These are phyloP conservation scores for Camelina sativa DNA, from an alignment of 345 rosid genomes.

Conservation along the genomic window DNA sequence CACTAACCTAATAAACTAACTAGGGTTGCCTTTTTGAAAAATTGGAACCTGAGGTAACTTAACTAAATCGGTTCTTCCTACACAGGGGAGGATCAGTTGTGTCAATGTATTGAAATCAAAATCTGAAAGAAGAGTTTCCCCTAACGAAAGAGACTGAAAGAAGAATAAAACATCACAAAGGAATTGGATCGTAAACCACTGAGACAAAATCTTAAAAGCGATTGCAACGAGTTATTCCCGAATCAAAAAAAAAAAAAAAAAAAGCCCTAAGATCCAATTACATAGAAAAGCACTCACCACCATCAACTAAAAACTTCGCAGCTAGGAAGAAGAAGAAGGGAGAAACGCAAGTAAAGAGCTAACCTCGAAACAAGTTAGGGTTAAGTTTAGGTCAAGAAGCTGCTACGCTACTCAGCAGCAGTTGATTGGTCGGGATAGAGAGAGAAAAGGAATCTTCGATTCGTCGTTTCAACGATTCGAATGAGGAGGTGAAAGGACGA, in stretches of 20 bases:
- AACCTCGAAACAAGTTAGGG: constrained; percentile 37
- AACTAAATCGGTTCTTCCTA: neutral
- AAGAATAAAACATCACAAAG: neutral
- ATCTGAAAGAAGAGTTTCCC: constrained; percentile 13
- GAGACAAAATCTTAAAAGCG: constrained; percentile 20
- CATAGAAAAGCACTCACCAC: constrained; percentile 3
- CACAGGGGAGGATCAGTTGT: constrained; percentile 11
- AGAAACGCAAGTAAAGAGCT: constrained; percentile 16
- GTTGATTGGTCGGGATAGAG: constrained; percentile 12
- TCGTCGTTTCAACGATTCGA: constrained; percentile 24
- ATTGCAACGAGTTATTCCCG: neutral
- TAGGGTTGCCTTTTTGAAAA: neutral
- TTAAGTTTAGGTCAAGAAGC: constrained; percentile 30
- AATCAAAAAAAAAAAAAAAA: constrained; percentile 18
- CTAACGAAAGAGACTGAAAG: constrained; percentile 18
- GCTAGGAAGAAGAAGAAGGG: constrained; percentile 4
- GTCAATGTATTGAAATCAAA: neutral
- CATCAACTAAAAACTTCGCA: constrained; percentile 25
- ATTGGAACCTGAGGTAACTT: constrained; percentile 11
- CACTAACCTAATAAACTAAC: constrained; percentile 4
- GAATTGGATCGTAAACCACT: constrained; percentile 22
- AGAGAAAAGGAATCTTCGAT: neutral
- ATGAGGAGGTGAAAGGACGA: constrained; percentile 1
- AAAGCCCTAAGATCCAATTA: constrained; percentile 42
- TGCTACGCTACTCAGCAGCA: constrained; percentile 19